Evolutionary conservation across 2,329 filamentous ascomycete species (phyloP).

Genomic region (Pseudocercospora musae): DNA sequence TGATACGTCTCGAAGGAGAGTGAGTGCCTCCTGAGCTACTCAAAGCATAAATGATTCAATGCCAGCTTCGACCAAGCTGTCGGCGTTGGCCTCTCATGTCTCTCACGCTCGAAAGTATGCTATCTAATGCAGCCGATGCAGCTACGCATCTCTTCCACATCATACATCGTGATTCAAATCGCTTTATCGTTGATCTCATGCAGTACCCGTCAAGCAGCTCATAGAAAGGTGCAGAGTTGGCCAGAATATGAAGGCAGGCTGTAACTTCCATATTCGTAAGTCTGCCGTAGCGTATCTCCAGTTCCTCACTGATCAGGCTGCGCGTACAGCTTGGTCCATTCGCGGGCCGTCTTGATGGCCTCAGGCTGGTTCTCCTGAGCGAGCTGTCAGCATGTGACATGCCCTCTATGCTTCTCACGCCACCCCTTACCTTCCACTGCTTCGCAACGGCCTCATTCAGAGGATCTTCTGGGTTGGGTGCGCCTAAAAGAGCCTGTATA

Average conservation of each 20-base stretch:
- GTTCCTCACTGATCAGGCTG: conserved; percentile 15
- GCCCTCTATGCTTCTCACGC: neutral
- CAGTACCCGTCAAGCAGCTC: neutral
- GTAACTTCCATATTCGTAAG: neutral
- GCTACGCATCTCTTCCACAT: neutral
- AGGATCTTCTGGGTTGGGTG: conserved; percentile 97
- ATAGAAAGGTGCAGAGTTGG: neutral
- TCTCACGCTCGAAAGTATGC: neutral
- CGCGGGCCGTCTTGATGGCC: conserved; percentile 84
- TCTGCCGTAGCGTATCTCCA: neutral
- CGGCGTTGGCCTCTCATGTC: neutral
- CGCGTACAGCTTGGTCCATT: conserved; percentile 87
- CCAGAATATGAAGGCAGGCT: neutral
- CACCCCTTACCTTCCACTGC: conserved; percentile 68
- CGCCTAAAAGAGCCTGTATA: conserved; percentile 92
- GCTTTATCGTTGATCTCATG: neutral
- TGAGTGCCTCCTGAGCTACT: neutral
- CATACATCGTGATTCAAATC: neutral
- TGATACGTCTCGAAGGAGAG: neutral
- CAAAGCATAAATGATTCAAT: neutral
- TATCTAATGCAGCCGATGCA: neutral
- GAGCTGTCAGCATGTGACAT: conserved; percentile 12
- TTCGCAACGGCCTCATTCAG: conserved; percentile 96
- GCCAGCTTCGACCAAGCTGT: neutral
- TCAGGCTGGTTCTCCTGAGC: conserved; percentile 74